Percentiles rank a stretch among this genome's conserved stretches.
Evolutionary conservation across 805 yeast genomes (phyloP).

Genomic region (Cyberlindnera mrakii): DNA sequence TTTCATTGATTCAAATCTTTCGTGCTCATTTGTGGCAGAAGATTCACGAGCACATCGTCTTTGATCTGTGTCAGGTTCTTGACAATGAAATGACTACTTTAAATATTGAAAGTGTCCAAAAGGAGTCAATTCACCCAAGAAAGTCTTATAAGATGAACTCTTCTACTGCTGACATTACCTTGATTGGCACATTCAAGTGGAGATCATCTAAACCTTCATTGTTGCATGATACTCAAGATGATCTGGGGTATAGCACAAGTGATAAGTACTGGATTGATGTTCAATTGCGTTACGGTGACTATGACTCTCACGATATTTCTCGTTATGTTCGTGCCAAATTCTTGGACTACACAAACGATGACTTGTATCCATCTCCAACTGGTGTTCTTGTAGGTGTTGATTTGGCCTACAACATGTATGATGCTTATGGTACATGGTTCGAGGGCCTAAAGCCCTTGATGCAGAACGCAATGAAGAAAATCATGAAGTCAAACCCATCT

Average conservation of each 20-base stretch:
- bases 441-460: constrained; percentile 87
- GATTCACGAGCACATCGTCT: constrained; percentile 91
- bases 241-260: constrained; percentile 45
- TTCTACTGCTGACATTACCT: constrained; percentile 84
- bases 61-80: constrained; percentile 86
- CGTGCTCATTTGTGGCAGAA: constrained; percentile 99
- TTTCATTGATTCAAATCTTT: constrained; percentile 91
- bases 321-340: constrained; percentile 90
- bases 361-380: constrained; percentile 85
- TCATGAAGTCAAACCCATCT: constrained; percentile 94
- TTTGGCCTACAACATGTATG: constrained; percentile 91
- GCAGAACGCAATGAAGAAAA: constrained; percentile 87
- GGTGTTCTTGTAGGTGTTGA: constrained; percentile 90
- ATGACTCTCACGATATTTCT: constrained; percentile 94
- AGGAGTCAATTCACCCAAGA: constrained; percentile 92
- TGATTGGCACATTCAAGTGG: constrained; percentile 77
- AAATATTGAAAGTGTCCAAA: constrained; percentile 80
- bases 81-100: constrained; percentile 82
- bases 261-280: constrained; percentile 92
- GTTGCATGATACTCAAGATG: constrained; percentile 64
- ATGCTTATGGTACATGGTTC: constrained; percentile 97
- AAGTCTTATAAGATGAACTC: constrained; percentile 97
- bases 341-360: constrained; percentile 88
- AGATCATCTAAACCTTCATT: constrained; percentile 76
- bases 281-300: constrained; percentile 93